Base-by-base conservation (phyloP, 176 grass and related monocot genomes). In the Ensete glaucum region DNA sequence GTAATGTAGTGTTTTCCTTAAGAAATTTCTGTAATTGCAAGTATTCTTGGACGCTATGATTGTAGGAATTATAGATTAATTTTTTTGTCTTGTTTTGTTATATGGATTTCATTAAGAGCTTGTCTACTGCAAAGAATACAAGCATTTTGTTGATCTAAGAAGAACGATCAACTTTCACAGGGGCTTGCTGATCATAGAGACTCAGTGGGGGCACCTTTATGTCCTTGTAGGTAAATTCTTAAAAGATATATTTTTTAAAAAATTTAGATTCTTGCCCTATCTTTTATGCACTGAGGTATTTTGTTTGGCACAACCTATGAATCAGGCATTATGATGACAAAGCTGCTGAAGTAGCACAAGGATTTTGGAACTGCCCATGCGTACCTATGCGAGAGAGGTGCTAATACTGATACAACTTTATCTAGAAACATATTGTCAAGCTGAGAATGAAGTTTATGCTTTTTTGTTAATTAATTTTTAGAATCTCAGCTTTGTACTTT, bases 361-460 rank as follows among this genome's bases (percentile, higher is more conserved):
- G 94, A 83, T 98, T 89, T 88, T 98, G 94, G 94, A 98, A 98
- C 72, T 98, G 94, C 65, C 94, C 94, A 56, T 98, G 94, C 1
- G 94, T 98, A 25, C 94, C 94, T 55, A 98, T 98, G 94, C 82
- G 94, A 26, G 94, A 98, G 53, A 98, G 94, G 90, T 98, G 1
- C 34, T 19, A 22, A 16, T 71, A 22, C 22, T 64, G 29, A 23
- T n/a, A 1, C 5, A 34, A 1, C 43, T 50, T 72, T 11, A 3
- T 8, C 20, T 27, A 9, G 54, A 64, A 25, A 64, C 21, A 64
- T 64, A 23, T 25, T 10, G 10, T 64, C n/a, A 64, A 15, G 14
- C 27, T 66, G 63, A 29, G 25, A 66, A 11, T 66, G 23, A 29
- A 66, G 12, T 66, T 66, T 23, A 24, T 10, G 3, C 8, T 12